Base-by-base conservation (phyloP, 2,329 filamentous ascomycete genomes). In the Colletotrichum gigasporum region DNA sequence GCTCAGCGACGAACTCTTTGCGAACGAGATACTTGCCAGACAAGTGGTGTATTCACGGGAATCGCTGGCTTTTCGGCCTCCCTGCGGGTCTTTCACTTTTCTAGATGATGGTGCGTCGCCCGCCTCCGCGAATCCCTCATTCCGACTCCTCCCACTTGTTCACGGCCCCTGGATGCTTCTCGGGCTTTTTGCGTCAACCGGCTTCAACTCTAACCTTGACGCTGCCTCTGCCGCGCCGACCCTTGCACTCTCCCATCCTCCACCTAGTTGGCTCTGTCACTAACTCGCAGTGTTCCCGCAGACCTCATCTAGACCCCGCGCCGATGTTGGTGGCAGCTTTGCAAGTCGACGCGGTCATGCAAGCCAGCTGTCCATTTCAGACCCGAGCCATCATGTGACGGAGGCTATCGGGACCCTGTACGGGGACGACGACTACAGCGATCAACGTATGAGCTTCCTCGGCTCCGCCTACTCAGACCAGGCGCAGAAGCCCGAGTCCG, bases 401-500 rank as follows among this genome's bases (percentile, higher is more conserved):
- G 94, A 97, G 78, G 91, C 93, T 64, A 97, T 97, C 78, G 93
- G 93, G 54, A 94, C 94, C 71, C 87, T 97, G 79, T 97, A 97
- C 79, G 92, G 91, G 72, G 91, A 93, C 73, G 87, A 88, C 72
- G 87, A 90, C 69, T 87, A 92, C 71, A 81, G 82, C 63, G 77
- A 79, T 59, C 77, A 81, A 39, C 88, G 91, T 34, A 79, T 94
- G 71, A 95, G 92, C 80, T 96, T 93, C 79, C 83, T 94, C 56
- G 72, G 28, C 48, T 81, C 85, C 41, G 82, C 85, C 26, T 83
- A 85, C 66, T 83, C 82, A 42, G 85, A 87, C 65, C 80, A 84
- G 56, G 75, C 85, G 53, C 76, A 80, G 24, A 76, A 76, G 47
- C 69, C 58, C 39, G 71, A 71, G 35, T 42, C 65, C 68, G 73